Base-by-base conservation (phyloP, 2,329 filamentous ascomycete genomes). In the Aspergillus felis region DNA sequence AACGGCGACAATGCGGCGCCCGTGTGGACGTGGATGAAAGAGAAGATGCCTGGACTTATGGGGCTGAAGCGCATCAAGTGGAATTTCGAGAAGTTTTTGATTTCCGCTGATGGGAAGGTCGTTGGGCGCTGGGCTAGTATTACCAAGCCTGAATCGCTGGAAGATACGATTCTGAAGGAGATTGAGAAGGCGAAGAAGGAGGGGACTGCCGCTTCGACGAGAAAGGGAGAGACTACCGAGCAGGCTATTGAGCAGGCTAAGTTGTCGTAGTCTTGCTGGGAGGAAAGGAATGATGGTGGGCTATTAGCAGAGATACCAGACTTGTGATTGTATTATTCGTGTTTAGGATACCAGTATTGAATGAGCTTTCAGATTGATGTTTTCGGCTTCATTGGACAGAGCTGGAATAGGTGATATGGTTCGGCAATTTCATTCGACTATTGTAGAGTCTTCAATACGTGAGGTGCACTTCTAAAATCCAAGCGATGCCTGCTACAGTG, bases 81-180 rank as follows among this genome's bases (percentile, higher is more conserved):
- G 94, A 99, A 99, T 80, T 99, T 97, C 81, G 94, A 99, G 78
- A 99, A 99, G 85, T 99, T 97, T 79, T 79, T 99, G 62, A 81
- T 99, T 64, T 89, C 88, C 59, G 84, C 85, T 61, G 91, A 97
- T 75, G 94, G 94, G 27, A 84, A 88, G 78, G 91, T 97, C 66
- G 89, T 90, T 78, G 84, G 84, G 28, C 82, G 94, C 64, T 99
- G 92, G 91, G 90, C 91, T 35, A 93, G 90, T 75, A 89, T 86
- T 20, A 91, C 89, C 59, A 94, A 92, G 82, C 94, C 94, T 0
- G 91, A 93, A 79, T 77, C 78, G 42, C 78, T 99, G 66, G 89
- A 93, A 84, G 81, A 82, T 61, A 77, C 82, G 3, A 92, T 97
- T 66, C 74, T 91, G 68, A 85, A 89, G 66, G 91, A 91, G 79